Percentiles rank a stretch among this genome's conserved stretches.
phyloP scores from a whole-genome alignment of 2,329 filamentous ascomycete species.

The Pseudogymnoascus sp. region DNA sequence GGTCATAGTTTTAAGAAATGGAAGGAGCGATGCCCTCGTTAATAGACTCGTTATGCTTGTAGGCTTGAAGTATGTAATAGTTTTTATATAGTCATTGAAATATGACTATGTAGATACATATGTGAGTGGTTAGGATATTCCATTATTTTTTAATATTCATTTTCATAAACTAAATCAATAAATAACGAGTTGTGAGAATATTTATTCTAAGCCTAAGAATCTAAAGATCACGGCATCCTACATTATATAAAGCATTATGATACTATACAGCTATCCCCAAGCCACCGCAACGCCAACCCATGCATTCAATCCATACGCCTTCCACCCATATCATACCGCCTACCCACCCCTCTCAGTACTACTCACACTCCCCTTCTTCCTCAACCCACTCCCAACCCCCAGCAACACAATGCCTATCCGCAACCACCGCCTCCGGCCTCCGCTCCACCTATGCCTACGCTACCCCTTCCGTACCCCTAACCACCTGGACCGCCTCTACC shows the following conservation, averaged over 20 bases:
- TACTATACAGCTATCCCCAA: neutral
- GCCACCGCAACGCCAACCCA: neutral
- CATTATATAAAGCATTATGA: neutral
- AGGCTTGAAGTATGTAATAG: neutral
- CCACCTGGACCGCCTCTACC: slow-evolving; percentile 27
- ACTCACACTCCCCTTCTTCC: slow-evolving; percentile 21
- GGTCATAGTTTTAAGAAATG: neutral
- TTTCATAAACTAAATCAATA: neutral
- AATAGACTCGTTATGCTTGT: neutral
- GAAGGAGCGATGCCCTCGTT: neutral
- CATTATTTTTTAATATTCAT: neutral
- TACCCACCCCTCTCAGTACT: neutral
- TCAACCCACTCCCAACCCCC: slow-evolving; percentile 24
- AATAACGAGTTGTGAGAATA: neutral
- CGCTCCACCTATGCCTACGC: slow-evolving; percentile 36
- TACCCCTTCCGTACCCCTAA: slow-evolving; percentile 26
- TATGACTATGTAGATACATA: neutral
- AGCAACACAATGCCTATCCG: slow-evolving; percentile 30
- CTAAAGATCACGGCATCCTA: neutral
- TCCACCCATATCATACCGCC: neutral
- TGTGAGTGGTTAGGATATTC: neutral
- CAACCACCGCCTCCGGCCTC: slow-evolving; percentile 37
- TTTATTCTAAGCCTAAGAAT: neutral
- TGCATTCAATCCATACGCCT: neutral
- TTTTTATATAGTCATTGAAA: neutral